Evolutionary conservation across 805 yeast species (phyloP), one percentile per base, ranked within the genome.

Genomic region (Candida berthetii): DNA sequence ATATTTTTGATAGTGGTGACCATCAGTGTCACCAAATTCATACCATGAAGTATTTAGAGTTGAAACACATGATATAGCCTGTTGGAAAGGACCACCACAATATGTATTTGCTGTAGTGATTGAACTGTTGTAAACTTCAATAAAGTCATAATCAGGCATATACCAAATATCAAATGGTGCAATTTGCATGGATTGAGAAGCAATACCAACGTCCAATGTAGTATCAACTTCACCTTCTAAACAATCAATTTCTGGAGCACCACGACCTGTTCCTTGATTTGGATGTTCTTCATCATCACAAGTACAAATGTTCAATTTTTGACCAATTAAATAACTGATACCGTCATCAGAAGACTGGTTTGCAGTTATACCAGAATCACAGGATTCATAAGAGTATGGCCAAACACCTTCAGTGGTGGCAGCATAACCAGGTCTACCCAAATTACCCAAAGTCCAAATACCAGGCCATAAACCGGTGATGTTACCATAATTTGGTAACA

Each of bases 161-260:
- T 86, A 91, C 97, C 97, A 91, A 48, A 89, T 82, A 63, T 91
- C 98, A 58, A 79, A 79, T 9, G 98, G 98, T 15, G 97, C 98
- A 47, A 88, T 66, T 69, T 91, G 98, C 57, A 83, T 64, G 3
- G 97, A 88, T 64, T 91, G 99, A 4, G 97, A 87, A 1, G 89
- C 96, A 35, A 82, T 76, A 40, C 72, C 73, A 48, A 66, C 57
- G 33, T 50, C 46, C 17, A 69, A 42, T 11, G 60, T 67, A 2
- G 82, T 69, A 47, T 78, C 80, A 20, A 79, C 76, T 50, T 87
- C 89, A 48, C 83, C 96, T 74, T 91, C 98, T 39, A 91, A 60
- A 36, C 82, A 79, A 77, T 91, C 98, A 52, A 91, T 87, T 71
- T 89, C 97, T 9, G 96, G 96, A 0, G 96, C 95, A 40, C 96